Evolutionary conservation across 345 rosid species (phyloP).

Genomic region (Camelina laxa): DNA sequence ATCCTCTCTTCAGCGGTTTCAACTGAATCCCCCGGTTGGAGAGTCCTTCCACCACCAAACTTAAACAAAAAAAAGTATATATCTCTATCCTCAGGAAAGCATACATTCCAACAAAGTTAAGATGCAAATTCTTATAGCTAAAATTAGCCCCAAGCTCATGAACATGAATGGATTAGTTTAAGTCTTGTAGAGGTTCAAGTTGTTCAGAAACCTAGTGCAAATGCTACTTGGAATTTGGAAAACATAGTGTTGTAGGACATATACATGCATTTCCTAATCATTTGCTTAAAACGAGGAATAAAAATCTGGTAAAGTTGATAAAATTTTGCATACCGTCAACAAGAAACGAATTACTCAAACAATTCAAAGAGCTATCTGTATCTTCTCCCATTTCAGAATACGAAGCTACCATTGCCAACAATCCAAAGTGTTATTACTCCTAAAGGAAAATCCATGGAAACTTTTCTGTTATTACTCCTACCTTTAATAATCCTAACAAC

Average conservation of each 20-base stretch:
- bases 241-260: neutral
- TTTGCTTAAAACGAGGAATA: neutral
- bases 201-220: slow-evolving; percentile 13
- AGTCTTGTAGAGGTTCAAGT: neutral
- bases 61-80: slow-evolving; percentile 37
- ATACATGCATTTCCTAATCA: neutral
- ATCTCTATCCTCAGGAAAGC: slow-evolving; percentile 6
- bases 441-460: neutral
- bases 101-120: neutral
- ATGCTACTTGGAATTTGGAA: slow-evolving; percentile 12
- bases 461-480: neutral
- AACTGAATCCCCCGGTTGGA: slow-evolving; percentile 78
- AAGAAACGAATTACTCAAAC: neutral
- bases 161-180: neutral
- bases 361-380: neutral
- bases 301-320: neutral
- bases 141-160: slow-evolving; percentile 18
- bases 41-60: slow-evolving; percentile 89
- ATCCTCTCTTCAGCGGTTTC: slow-evolving; percentile 79
- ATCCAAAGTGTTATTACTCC: no score
- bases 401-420: neutral
- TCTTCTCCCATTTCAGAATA: slow-evolving; percentile 16
- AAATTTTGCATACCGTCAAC: neutral
- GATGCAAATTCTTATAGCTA: neutral
- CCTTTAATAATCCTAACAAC: neutral